A percentile compares a stretch with the other conserved stretches of the same genome.
Conservation (phyloP, 228 moss, liverwort and hornwort species). For the Sphagnum fallax region DNA sequence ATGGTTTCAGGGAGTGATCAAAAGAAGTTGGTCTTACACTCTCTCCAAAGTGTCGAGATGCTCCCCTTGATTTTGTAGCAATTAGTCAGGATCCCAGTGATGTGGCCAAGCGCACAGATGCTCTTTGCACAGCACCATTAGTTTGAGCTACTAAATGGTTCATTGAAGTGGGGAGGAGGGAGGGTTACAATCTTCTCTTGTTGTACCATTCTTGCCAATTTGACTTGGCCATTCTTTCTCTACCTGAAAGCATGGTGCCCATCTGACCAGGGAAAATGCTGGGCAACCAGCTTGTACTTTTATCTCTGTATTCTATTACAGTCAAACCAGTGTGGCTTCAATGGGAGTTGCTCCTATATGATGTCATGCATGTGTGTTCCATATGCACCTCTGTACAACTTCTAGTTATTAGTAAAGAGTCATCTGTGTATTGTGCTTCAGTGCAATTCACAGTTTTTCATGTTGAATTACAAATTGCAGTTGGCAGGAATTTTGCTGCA, state of each 20-base stretch:
- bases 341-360: too few species aligned
- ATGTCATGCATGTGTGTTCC: too few species aligned
- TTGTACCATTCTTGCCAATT: conserved; percentile 20
- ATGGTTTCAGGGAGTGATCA: conserved; percentile 11
- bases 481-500: too few species aligned
- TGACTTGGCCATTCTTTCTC: conserved; percentile 16
- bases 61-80: conserved; percentile 24
- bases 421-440: too few species aligned
- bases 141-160: not conserved
- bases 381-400: too few species aligned
- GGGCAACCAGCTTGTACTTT: conserved; percentile 19
- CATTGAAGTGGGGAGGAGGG: conserved; percentile 1
- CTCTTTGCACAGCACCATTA: conserved; percentile 1
- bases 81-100: not conserved
- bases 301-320: conserved; percentile 19
- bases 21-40: not conserved
- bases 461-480: too few species aligned
- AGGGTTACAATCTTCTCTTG: conserved; percentile 14
- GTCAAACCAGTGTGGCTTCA: too few species aligned
- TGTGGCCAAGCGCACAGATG: too few species aligned
- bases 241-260: conserved; percentile 12
- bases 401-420: too few species aligned
- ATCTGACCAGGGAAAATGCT: conserved; percentile 14
- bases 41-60: conserved; percentile 7
- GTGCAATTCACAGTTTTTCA: too few species aligned